These are phyloP conservation scores for Kalanchoe fedtschenkoi DNA, from an alignment of 164 flowering plant species.

Conservation along the genomic window DNA sequence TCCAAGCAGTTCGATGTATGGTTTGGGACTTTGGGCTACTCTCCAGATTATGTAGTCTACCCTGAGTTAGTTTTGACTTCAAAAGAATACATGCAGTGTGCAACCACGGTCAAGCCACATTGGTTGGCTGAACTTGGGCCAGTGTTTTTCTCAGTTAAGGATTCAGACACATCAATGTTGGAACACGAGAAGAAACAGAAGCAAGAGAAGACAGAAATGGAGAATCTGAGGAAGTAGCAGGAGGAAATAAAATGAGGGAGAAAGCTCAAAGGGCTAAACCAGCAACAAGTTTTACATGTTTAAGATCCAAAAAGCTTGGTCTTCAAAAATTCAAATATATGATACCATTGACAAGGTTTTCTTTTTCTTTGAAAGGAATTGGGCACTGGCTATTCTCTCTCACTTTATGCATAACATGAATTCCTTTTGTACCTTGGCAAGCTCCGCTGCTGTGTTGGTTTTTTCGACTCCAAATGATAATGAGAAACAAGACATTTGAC, in stretches of 20 bases:
- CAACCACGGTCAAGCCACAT: slow-evolving; percentile 77
- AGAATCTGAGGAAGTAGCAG: slow-evolving; percentile 53
- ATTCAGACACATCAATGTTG: slow-evolving; percentile 65
- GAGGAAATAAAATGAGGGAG: slow-evolving; percentile 39
- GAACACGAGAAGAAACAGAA: slow-evolving; percentile 82
- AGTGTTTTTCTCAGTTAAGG: slow-evolving; percentile 82
- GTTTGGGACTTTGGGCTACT: slow-evolving; percentile 65
- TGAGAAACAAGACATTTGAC: no score
- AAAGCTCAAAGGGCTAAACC: slow-evolving; percentile 42
- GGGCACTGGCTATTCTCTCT: no score
- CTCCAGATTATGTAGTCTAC: slow-evolving; percentile 84
- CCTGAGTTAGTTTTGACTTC: slow-evolving; percentile 72
- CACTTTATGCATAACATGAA: no score
- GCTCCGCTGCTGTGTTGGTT: no score
- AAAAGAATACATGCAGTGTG: slow-evolving; percentile 93
- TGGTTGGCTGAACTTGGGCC: slow-evolving; percentile 94
- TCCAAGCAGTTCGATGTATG: slow-evolving; percentile 77
- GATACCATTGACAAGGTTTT: no score
- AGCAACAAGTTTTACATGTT: slow-evolving; percentile 63
- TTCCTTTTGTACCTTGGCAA: no score
- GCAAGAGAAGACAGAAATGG: slow-evolving; percentile 80
- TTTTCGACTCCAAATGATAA: no score
- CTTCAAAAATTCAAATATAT: slow-evolving; percentile 21
- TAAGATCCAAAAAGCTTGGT: slow-evolving; percentile 75
- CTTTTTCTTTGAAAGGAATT: no score